Base-by-base conservation (phyloP, 139 green algal genomes). In the Chlorella sp. region DNA sequence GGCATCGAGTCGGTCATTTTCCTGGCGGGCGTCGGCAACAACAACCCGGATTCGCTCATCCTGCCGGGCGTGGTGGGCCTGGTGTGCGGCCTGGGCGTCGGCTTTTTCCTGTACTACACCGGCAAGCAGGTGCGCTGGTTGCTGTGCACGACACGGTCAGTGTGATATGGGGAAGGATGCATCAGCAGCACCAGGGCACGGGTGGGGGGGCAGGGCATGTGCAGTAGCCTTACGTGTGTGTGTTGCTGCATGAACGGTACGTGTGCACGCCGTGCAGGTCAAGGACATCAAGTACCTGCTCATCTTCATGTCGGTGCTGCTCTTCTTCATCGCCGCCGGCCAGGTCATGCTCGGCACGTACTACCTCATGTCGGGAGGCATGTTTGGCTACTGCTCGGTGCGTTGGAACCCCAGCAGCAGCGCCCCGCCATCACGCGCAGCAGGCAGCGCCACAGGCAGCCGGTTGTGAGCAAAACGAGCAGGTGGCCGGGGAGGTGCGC, bases 291-390 rank as follows among this genome's bases (percentile, higher is more conserved):
- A 84, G 77, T 79, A 78, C 67, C 74, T 88, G 29, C 64, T 88
- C 51, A 74, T 82, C 33, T 31, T 65, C 32, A 83, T 83, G 31
- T 78, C 77, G 0, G 22, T 84, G 32, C 35, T 84, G 35, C 73
- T 88, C 20, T 88, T 88, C 79, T 82, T 81, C 65, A 88, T 88
- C 26, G 83, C 83, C 14, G 79, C 77, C 24, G 83, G 83, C 5
- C 81, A 87, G 74, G 60, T 83, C 20, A 42, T 30, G 2, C 14
- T 76, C 0, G 75, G 68, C 3, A 75, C 62, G 6, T n/a, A 69
- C 32, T 55, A 64, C 23, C 69, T 80, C 31, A 75, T 68, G 42
- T 31, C 23, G 20, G 74, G 67, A 2, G 74, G 74, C 26, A 32
- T 67, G 33, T 74, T 69, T 35, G 65, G 65, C 31, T 71, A 62